Evolutionary conservation across 495 filamentous ascomycete genomes (phyloP).

Genomic region (Penicillium goetzii): DNA sequence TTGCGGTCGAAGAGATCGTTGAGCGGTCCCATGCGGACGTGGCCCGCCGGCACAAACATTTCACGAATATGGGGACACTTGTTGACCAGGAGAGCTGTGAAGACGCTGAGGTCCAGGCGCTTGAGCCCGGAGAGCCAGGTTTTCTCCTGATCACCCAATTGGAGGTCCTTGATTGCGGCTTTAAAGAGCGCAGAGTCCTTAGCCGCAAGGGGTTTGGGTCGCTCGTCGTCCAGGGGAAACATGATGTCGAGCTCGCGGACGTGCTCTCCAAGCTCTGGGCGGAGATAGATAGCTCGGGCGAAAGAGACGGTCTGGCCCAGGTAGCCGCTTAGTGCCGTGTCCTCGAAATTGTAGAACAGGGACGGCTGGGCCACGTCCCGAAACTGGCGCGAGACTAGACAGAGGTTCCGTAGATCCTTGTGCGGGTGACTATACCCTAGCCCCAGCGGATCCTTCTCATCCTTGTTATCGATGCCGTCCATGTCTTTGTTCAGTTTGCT

Average conservation of each 20-base stretch:
- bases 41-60: background rate
- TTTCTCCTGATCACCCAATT: background rate
- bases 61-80: background rate
- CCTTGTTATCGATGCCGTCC: background rate
- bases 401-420: background rate
- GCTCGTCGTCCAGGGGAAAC: background rate
- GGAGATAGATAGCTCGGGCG: background rate
- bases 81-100: background rate
- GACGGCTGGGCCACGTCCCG: background rate
- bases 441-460: background rate
- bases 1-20: background rate
- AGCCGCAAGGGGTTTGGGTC: background rate
- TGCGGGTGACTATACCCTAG: background rate
- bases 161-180: background rate
- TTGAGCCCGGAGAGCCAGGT: background rate
- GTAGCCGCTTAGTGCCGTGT: background rate
- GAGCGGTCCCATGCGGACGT: background rate
- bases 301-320: background rate
- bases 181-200: background rate
- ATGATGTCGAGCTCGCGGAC: background rate
- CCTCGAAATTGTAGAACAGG: background rate
- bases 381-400: background rate
- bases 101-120: background rate
- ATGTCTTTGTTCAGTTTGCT: background rate
- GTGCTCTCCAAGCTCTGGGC: background rate